phyloP scores from a whole-genome alignment of 805 yeast species.

The Nadsonia fulvescens region DNA sequence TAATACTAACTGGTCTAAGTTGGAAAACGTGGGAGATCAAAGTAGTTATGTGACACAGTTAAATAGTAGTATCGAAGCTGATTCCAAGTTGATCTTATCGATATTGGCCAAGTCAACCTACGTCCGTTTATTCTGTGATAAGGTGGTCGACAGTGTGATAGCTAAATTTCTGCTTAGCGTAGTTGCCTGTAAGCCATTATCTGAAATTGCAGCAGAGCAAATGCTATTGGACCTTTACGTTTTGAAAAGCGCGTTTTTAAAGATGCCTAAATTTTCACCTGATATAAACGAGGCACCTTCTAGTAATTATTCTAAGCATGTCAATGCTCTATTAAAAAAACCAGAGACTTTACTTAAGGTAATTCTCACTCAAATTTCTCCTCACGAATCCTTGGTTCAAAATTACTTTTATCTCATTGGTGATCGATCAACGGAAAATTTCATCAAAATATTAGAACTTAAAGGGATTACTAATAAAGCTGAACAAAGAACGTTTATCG shows the following conservation, averaged over 20 bases:
- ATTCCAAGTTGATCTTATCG: conserved; percentile 21
- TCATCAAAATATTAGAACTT: conserved; percentile 42
- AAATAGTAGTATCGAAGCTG: conserved; percentile 26
- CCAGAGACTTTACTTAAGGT: conserved; percentile 54
- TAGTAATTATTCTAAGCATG: conserved; percentile 10
- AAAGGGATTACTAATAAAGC: conserved; percentile 34
- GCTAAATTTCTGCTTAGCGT: conserved; percentile 39
- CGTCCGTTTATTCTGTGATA: conserved; percentile 56
- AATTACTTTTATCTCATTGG: conserved; percentile 49
- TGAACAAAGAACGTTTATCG: conserved; percentile 22
- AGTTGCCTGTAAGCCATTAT: conserved; percentile 45
- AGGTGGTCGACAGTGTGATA: conserved; percentile 47
- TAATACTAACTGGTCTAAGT: conserved; percentile 54
- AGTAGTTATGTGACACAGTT: conserved; percentile 53
- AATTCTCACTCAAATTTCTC: conserved; percentile 43
- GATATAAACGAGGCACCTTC: conserved; percentile 5
- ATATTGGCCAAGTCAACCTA: conserved; percentile 49
- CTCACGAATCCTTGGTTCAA: conserved; percentile 43
- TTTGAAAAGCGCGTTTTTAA: conserved; percentile 34
- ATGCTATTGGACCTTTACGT: conserved; percentile 53
- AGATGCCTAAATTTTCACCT: conserved; percentile 13
- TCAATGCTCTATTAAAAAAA: conserved; percentile 19
- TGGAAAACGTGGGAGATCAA: conserved; percentile 49
- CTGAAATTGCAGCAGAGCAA: conserved; percentile 63
- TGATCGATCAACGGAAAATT: conserved; percentile 45